These are phyloP conservation scores for Metschnikowia lachancei DNA, from an alignment of 805 yeast genomes.

Conservation along the genomic window DNA sequence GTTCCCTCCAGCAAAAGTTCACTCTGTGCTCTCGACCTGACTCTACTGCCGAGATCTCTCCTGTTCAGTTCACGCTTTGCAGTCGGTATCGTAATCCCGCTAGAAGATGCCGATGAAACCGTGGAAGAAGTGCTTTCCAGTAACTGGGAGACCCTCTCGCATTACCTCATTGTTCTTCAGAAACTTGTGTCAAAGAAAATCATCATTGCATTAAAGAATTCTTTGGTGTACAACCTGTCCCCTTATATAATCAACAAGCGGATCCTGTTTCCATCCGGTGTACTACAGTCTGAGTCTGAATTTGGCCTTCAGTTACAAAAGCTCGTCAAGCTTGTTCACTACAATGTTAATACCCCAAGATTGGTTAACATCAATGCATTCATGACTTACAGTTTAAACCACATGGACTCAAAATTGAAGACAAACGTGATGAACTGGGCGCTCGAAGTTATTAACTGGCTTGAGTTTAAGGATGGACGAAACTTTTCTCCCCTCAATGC, in stretches of 20 bases:
- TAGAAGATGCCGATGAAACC: constrained; percentile 29
- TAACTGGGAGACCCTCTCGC: constrained; percentile 49
- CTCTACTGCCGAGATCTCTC: not conserved
- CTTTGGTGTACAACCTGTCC: constrained; percentile 16
- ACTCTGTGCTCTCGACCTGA: constrained; percentile 1
- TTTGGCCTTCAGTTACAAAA: constrained; percentile 35
- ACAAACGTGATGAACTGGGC: constrained; percentile 50
- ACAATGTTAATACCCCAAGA: constrained; percentile 45
- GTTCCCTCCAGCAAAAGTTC: not conserved
- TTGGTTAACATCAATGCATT: constrained; percentile 41
- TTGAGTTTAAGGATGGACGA: constrained; percentile 51
- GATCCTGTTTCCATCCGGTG: constrained; percentile 36
- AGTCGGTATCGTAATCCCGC: constrained; percentile 48
- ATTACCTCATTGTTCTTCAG: constrained; percentile 40
- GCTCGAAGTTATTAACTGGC: constrained; percentile 50
- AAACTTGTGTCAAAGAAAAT: constrained; percentile 39
- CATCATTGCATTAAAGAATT: constrained; percentile 23
- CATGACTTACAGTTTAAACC: constrained; percentile 23
- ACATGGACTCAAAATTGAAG: constrained; percentile 25
- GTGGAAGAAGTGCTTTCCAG: constrained; percentile 43
- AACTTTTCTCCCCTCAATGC: constrained; percentile 12
- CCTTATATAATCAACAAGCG: constrained; percentile 33
- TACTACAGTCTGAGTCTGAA: constrained; percentile 46
- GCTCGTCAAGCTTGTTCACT: constrained; percentile 38
- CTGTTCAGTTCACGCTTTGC: constrained; percentile 40